A percentile compares a stretch with the other conserved stretches of the same genome.
Evolutionary conservation across 495 filamentous ascomycete genomes (phyloP).

Genomic region (Letharia lupina): DNA sequence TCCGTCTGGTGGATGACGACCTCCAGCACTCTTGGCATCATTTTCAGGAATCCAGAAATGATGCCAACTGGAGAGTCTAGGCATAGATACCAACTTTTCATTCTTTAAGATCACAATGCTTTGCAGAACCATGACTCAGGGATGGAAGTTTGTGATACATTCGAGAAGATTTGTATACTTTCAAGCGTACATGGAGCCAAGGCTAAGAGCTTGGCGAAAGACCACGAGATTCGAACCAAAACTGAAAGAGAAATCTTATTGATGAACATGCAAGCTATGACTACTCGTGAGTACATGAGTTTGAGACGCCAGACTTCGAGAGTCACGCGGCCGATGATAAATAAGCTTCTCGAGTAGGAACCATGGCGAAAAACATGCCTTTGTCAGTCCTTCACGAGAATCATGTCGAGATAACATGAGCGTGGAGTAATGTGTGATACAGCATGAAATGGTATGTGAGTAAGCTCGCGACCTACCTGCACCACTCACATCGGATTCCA

Average conservation of each 20-base stretch:
- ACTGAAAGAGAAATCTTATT: background rate
- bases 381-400: background rate
- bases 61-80: background rate
- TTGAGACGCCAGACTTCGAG: background rate
- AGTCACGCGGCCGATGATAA: background rate
- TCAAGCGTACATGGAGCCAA: background rate
- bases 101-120: background rate
- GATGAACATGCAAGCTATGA: background rate
- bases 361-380: background rate
- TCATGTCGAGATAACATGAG: background rate
- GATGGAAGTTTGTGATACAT: background rate
- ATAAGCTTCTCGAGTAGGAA: background rate
- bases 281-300: background rate
- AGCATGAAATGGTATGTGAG: background rate
- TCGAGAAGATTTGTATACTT: background rate
- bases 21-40: background rate
- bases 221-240: background rate
- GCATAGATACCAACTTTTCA: background rate
- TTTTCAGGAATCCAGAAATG: background rate
- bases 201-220: background rate
- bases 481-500: background rate
- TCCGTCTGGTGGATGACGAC: background rate
- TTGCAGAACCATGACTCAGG: background rate
- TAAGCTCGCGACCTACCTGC: background rate
- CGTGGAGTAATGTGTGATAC: background rate